These are phyloP conservation scores for Thelonectria olida DNA, from an alignment of 2,329 filamentous ascomycete species.

Conservation along the genomic window DNA sequence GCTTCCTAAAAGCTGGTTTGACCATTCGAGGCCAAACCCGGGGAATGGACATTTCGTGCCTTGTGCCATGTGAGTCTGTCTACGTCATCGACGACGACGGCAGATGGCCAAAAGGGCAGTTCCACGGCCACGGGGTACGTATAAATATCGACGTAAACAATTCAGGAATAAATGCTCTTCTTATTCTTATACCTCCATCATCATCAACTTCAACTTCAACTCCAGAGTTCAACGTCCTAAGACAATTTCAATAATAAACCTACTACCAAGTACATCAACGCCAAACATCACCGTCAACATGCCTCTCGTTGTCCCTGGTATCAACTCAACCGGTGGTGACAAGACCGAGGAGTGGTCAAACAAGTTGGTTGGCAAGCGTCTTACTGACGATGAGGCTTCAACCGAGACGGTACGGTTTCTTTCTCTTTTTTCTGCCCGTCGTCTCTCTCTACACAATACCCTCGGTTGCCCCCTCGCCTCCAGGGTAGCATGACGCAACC, in stretches of 20 bases:
- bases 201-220: too few relatives aligned
- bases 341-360: slow-evolving; percentile 67
- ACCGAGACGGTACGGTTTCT: slow-evolving; percentile 60
- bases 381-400: slow-evolving; percentile 57
- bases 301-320: slow-evolving; percentile 72
- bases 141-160: too few relatives aligned
- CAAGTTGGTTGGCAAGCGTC: slow-evolving; percentile 72
- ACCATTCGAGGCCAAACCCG: too few relatives aligned
- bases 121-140: too few relatives aligned
- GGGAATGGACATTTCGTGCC: too few relatives aligned
- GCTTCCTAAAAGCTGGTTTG: too few relatives aligned
- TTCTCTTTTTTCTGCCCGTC: neutral
- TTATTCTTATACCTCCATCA: too few relatives aligned
- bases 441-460: neutral
- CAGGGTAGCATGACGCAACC: slow-evolving; percentile 4
- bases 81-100: too few relatives aligned
- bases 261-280: slow-evolving; percentile 7
- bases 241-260: neutral
- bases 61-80: too few relatives aligned
- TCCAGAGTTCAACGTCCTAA: too few relatives aligned
- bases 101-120: too few relatives aligned
- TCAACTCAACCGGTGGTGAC: slow-evolving; percentile 57
- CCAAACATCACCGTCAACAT: slow-evolving; percentile 49
- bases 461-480: neutral
- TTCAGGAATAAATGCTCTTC: too few relatives aligned